A percentile compares a stretch with the other conserved stretches of the same genome.
Evolutionary conservation across 345 rosid genomes (phyloP).

Genomic region (Psidium guajava): DNA sequence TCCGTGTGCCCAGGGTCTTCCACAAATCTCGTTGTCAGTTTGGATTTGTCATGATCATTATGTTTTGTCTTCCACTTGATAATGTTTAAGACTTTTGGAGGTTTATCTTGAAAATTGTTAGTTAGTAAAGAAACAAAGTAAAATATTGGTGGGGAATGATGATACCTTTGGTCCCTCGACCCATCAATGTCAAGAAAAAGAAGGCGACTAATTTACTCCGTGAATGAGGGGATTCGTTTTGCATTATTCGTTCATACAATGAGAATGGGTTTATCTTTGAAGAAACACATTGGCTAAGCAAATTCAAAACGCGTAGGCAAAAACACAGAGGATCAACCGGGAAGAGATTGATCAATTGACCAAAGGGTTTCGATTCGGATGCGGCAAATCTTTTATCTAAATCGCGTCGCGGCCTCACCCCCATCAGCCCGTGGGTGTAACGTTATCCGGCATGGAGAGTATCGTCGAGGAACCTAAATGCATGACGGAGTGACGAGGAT

Average conservation of each 20-base stretch:
- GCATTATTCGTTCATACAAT: not conserved
- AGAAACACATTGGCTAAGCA: not conserved
- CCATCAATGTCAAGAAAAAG: not conserved
- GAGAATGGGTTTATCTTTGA: not conserved
- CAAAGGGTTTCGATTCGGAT: not conserved
- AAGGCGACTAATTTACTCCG: not conserved
- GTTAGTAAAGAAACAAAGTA: not conserved
- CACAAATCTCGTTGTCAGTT: not conserved
- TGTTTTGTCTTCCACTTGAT: not conserved
- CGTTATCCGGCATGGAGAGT: not conserved
- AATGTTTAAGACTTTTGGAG: not conserved
- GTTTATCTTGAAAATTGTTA: not conserved
- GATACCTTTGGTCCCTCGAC: not conserved
- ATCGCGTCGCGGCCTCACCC: not conserved
- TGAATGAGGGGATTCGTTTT: not conserved
- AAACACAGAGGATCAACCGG: not conserved
- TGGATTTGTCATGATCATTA: not conserved
- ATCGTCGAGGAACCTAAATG: not conserved
- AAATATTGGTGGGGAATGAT: not conserved
- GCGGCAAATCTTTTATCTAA: not conserved
- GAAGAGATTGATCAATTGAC: not conserved
- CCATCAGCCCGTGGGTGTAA: not conserved
- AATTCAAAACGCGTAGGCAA: not conserved
- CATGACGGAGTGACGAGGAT: not conserved
- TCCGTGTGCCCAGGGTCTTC: not conserved